Evolutionary conservation across 768 basidiomycete species (phyloP).

Genomic region (Hirschioporus abietinus): DNA sequence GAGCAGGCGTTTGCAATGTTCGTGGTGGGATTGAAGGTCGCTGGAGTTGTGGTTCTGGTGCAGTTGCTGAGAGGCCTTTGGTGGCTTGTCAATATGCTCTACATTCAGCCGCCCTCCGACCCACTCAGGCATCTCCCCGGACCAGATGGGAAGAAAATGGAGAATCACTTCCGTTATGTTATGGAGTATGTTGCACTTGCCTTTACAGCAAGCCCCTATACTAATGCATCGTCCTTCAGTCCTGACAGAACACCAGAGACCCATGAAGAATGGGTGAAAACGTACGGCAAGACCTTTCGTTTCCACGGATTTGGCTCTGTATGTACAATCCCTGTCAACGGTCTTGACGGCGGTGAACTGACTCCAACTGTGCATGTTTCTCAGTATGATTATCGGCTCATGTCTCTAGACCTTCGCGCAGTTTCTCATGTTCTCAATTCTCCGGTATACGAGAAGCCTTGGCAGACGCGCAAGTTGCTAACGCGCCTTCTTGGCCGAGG

Average conservation of each 20-base stretch:
- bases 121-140: slow-evolving; percentile 45
- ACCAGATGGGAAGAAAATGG: slow-evolving; percentile 34
- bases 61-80: slow-evolving; percentile 30
- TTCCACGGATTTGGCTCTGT: slow-evolving; percentile 54
- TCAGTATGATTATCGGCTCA: slow-evolving; percentile 48
- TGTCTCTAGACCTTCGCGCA: slow-evolving; percentile 47
- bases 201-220: background rate
- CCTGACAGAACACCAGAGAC: slow-evolving; percentile 36
- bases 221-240: slow-evolving; percentile 22
- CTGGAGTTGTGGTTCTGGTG: slow-evolving; percentile 25
- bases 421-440: slow-evolving; percentile 45
- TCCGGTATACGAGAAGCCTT: slow-evolving; percentile 47
- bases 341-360: background rate
- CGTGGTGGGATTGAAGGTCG: slow-evolving; percentile 18
- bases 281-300: slow-evolving; percentile 45
- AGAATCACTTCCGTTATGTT: slow-evolving; percentile 40
- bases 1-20: background rate
- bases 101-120: slow-evolving; percentile 41
- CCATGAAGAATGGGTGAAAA: slow-evolving; percentile 38
- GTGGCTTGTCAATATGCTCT: slow-evolving; percentile 39
- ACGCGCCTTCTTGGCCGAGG: slow-evolving; percentile 45
- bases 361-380: background rate
- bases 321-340: slow-evolving; percentile 7
- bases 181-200: slow-evolving; percentile 35
- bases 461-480: slow-evolving; percentile 48